Conservation (phyloP, 2,329 filamentous ascomycete genomes). For the Arthroderma sp. region DNA sequence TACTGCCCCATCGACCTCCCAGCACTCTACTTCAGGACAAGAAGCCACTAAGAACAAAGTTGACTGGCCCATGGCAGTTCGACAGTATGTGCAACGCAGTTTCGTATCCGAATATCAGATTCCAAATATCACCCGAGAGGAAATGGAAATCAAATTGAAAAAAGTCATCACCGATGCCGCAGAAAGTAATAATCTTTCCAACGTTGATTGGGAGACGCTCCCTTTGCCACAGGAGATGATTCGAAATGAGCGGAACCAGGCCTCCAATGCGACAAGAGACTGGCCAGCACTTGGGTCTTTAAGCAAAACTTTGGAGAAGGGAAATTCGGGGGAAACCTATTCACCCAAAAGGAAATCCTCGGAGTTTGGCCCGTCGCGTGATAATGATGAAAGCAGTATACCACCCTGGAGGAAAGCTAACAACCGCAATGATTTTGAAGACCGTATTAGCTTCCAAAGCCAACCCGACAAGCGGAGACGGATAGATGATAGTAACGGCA, state of each 20-base stretch:
- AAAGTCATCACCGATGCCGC: slow-evolving; percentile 72
- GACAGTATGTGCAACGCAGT: slow-evolving; percentile 76
- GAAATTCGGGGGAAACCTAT: background rate
- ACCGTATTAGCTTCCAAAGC: slow-evolving; percentile 56
- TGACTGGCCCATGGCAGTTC: slow-evolving; percentile 71
- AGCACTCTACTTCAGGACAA: background rate
- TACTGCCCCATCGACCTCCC: slow-evolving; percentile 17
- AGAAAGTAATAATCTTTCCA: slow-evolving; percentile 56
- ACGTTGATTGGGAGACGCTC: slow-evolving; percentile 69
- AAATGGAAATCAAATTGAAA: slow-evolving; percentile 77
- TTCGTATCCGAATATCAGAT: slow-evolving; percentile 64
- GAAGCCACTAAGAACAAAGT: slow-evolving; percentile 18
- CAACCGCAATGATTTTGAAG: slow-evolving; percentile 49
- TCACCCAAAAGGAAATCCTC: slow-evolving; percentile 64
- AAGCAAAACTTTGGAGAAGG: background rate
- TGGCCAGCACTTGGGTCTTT: slow-evolving; percentile 26
- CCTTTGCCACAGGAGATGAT: slow-evolving; percentile 78
- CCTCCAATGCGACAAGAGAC: slow-evolving; percentile 23
- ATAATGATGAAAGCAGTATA: slow-evolving; percentile 34
- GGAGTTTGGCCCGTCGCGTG: slow-evolving; percentile 43
- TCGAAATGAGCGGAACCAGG: slow-evolving; percentile 48
- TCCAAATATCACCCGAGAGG: slow-evolving; percentile 46
- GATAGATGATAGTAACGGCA: slow-evolving; percentile 28
- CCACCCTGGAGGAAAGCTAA: slow-evolving; percentile 68
- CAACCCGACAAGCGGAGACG: slow-evolving; percentile 39